phyloP scores from a whole-genome alignment of 805 yeast species.

The Hyphopichia homilentoma region DNA sequence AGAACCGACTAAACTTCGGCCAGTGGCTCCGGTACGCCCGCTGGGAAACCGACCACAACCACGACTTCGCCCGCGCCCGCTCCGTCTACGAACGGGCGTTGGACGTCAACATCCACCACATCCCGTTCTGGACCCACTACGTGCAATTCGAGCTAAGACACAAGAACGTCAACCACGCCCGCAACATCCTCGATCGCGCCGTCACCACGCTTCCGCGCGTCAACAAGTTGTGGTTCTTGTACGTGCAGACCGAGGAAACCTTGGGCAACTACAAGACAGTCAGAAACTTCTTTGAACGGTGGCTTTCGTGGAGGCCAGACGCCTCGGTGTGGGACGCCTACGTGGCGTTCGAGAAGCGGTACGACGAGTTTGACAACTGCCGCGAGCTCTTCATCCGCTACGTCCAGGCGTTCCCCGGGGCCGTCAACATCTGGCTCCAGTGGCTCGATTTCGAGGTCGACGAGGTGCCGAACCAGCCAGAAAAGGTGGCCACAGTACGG shows the following conservation, averaged over 20 bases:
- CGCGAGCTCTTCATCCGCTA: slow-evolving; percentile 57
- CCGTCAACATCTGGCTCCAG: slow-evolving; percentile 60
- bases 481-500: slow-evolving; percentile 47
- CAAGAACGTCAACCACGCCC: slow-evolving; percentile 79
- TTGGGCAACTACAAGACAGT: slow-evolving; percentile 61
- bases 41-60: slow-evolving; percentile 74
- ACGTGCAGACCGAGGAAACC: slow-evolving; percentile 78
- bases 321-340: slow-evolving; percentile 70
- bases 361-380: slow-evolving; percentile 52
- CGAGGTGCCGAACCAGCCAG: slow-evolving; percentile 7
- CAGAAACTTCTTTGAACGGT: slow-evolving; percentile 64
- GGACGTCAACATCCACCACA: slow-evolving; percentile 67
- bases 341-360: slow-evolving; percentile 67
- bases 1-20: slow-evolving; percentile 75
- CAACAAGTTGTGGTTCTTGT: slow-evolving; percentile 83
- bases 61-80: slow-evolving; percentile 74
- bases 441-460: slow-evolving; percentile 74
- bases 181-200: slow-evolving; percentile 79
- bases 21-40: slow-evolving; percentile 93
- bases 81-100: slow-evolving; percentile 86
- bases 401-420: slow-evolving; percentile 41
- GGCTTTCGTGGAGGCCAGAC: slow-evolving; percentile 79
- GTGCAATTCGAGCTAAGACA: slow-evolving; percentile 71
- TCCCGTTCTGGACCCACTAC: slow-evolving; percentile 85
- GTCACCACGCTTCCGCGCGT: slow-evolving; percentile 70